phyloP scores from a whole-genome alignment of 495 filamentous ascomycete genomes.

The Haplographium delicatum region DNA sequence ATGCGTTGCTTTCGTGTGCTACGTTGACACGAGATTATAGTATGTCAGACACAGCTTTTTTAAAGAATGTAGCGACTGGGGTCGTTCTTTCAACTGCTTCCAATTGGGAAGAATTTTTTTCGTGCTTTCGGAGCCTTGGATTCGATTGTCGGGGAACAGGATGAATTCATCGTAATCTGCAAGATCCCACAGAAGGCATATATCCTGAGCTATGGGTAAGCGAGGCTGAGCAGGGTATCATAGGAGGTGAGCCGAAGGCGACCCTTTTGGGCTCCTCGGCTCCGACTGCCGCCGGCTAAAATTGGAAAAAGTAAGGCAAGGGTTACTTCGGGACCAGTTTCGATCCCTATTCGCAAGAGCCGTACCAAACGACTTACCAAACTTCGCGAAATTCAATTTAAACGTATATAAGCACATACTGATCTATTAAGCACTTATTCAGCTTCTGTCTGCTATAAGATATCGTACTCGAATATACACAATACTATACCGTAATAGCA shows the following conservation, averaged over 20 bases:
- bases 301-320: conserved; percentile 7
- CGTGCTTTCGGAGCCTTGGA: too few species aligned
- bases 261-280: conserved; percentile 12
- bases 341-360: conserved; percentile 4
- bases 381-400: conserved; percentile 5
- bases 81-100: too few species aligned
- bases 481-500: background rate
- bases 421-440: conserved; percentile 5
- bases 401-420: conserved; percentile 1
- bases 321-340: background rate
- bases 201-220: too few species aligned
- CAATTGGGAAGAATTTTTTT: too few species aligned
- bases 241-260: conserved; percentile 6
- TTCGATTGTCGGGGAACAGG: too few species aligned
- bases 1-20: too few species aligned
- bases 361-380: conserved; percentile 1
- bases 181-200: too few species aligned
- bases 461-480: conserved; percentile 2
- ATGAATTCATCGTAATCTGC: too few species aligned
- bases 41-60: too few species aligned
- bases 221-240: too few species aligned
- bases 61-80: too few species aligned
- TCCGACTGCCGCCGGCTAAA: conserved; percentile 11
- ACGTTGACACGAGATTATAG: too few species aligned
- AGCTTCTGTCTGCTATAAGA: conserved; percentile 7